Evolutionary conservation across 805 yeast genomes (phyloP).

Genomic region (Monosporozyma servazzii): DNA sequence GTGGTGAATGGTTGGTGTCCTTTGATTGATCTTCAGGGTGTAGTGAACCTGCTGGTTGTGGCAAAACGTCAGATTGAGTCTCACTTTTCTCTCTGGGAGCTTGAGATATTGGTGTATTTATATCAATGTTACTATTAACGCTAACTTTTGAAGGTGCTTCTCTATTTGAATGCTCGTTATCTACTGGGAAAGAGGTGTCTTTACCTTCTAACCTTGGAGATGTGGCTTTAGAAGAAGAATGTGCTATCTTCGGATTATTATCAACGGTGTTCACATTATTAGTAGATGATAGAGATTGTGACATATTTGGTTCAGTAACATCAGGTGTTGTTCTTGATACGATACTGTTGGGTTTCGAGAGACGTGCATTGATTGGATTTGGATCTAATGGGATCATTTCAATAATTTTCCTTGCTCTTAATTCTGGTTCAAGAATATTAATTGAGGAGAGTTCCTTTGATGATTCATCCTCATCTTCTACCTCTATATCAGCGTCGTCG

Average conservation of each 20-base stretch:
- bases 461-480: constrained; percentile 19
- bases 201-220: neutral
- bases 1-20: neutral
- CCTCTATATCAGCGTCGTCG: constrained; percentile 30
- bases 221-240: neutral
- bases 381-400: constrained; percentile 79
- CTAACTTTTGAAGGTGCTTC: neutral
- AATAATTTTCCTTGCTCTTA: constrained; percentile 56
- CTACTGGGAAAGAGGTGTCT: neutral
- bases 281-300: constrained; percentile 2
- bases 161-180: neutral
- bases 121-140: neutral
- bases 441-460: constrained; percentile 17
- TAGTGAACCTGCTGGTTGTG: neutral
- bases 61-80: neutral
- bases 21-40: neutral
- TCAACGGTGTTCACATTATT: neutral
- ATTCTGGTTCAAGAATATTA: constrained; percentile 15
- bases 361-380: constrained; percentile 47
- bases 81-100: neutral
- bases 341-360: constrained; percentile 11
- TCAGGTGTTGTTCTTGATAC: constrained; percentile 10
- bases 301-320: neutral
- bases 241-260: neutral
- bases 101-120: neutral